Evolutionary conservation across 139 green algal species (phyloP), one percentile per base, ranked within the genome.

Genomic region (Spirogloea muscicola): DNA sequence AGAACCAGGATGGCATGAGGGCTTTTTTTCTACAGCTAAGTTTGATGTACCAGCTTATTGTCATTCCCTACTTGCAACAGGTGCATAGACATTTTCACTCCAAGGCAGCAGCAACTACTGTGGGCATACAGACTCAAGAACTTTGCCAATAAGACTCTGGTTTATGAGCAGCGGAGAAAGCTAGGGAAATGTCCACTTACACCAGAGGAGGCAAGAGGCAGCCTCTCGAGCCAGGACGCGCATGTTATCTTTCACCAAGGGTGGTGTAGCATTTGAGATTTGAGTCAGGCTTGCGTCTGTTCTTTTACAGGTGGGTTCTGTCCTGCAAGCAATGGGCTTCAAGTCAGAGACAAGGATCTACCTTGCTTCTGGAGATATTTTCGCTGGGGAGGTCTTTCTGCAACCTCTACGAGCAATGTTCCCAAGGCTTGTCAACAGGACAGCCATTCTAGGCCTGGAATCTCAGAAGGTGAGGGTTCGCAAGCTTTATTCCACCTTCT

Each of bases 111-210:
- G 48, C 48, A 31, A 16, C 21, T 58, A 33, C 48, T 75, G 31
- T 25, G 38, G n/a, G 40, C 38, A 1, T 75, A 75, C 40, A 31
- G 67, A 18, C 25, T 66, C 33, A 18, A 9, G 3, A 75, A 75
- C 46, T 75, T 75, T 43, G 67, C 67, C 21, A 49, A 75, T 9
- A 75, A 75, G 40, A 10, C 46, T 1, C 48, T 75, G 44, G 48
- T 66, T 31, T 41, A 48, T 10, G 10, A 31, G 1, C 36, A 67
- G 31, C 39, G 67, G 10, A 33, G 67, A 18, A 48, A 27, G 7
- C 63, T 75, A 1, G 68, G 68, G 18, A 77, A 77, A 41, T 77
- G 68, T 10, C 68, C 68, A 1, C 68, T 77, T 38, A 77, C 68
- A 55, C 68, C 68, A 9, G 18, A 59, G 10, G 68, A 77, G 68